Evolutionary conservation across 2,329 filamentous ascomycete species (phyloP), one percentile per base, ranked within the genome.

Genomic region (Colletotrichum horii): DNA sequence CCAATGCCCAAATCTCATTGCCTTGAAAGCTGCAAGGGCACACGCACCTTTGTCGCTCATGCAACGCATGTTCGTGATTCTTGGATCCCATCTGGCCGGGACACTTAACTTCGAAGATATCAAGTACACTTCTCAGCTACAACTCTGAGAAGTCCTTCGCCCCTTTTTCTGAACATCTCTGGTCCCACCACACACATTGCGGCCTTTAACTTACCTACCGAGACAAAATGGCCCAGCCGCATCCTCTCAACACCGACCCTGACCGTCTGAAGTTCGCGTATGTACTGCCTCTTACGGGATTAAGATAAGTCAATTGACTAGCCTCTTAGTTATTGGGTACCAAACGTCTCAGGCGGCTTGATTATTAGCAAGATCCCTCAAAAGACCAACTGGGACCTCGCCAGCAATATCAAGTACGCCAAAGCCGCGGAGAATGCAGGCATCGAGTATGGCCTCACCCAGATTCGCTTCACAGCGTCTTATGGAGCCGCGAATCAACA

Each of bases 351-450:
- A 1, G 88, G 88, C 32, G 88, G 88, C 14, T 83, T 90, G 2
- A 88, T 90, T 15, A 88, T 90, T 55, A 87, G 84, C 75, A 90
- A 89, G 77, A 89, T 90, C 66, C 84, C 85, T 6, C 88, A 89
- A 76, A 83, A 81, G 26, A 90, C 88, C 0, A 82, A 81, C 56
- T 90, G 88, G 88, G 87, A 88, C 64, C 83, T 89, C 15, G 82
- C 85, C 36, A 85, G 86, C 43, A 90, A 90, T 78, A 80, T 88
- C 16, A 83, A 80, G 60, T 90, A 90, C 78, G 88, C 88, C 3
- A 84, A 83, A 64, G 88, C 85, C 4, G 88, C 88, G 0, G 88
- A 90, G 75, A 78, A 81, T 19, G 82, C 84, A 8, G 87, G 88
- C 0, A 89, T 90, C 74, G 88, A 90, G 70, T 90, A 88, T 78